Percentiles rank a stretch among this genome's conserved stretches.
Conservation (phyloP, 2,329 filamentous ascomycete genomes). For the Colletotrichum costaricense region DNA sequence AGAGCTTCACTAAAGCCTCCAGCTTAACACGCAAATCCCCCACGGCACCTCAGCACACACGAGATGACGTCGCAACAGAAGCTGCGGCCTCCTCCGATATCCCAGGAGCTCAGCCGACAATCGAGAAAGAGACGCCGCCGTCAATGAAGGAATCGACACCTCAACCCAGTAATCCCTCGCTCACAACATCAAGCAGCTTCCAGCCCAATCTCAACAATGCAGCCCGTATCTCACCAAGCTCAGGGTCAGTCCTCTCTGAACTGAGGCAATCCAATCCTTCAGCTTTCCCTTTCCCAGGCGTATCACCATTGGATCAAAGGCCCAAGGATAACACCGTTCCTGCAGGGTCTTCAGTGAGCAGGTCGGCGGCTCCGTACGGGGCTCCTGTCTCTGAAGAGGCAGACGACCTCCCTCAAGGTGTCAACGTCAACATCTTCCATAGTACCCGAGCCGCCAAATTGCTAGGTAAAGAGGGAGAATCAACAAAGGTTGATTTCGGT, state of each 20-base stretch:
- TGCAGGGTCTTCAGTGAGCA: neutral
- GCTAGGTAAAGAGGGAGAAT: conserved; percentile 40
- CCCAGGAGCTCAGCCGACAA: neutral
- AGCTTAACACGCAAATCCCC: conserved; percentile 47
- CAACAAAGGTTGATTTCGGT: neutral
- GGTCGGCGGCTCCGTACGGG: neutral
- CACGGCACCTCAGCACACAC: conserved; percentile 5
- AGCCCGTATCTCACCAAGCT: conserved; percentile 18
- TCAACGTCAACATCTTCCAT: conserved; percentile 62
- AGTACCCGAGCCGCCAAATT: conserved; percentile 58
- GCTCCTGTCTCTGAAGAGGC: conserved; percentile 36
- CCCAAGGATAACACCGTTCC: neutral
- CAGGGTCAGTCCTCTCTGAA: conserved; percentile 29
- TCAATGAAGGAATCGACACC: neutral
- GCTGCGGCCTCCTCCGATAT: neutral
- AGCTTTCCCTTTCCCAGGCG: conserved; percentile 26
- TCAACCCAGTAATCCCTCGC: conserved; percentile 24
- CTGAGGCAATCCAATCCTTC: conserved; percentile 23
- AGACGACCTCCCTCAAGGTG: conserved; percentile 50
- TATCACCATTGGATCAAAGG: conserved; percentile 18
- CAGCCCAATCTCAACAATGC: neutral
- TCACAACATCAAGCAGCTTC: conserved; percentile 11
- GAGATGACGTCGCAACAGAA: neutral
- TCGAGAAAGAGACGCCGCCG: neutral
- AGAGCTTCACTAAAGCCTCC: conserved; percentile 60